Base-by-base conservation (phyloP, 306 rosid genomes). In the Acacia confusa region DNA sequence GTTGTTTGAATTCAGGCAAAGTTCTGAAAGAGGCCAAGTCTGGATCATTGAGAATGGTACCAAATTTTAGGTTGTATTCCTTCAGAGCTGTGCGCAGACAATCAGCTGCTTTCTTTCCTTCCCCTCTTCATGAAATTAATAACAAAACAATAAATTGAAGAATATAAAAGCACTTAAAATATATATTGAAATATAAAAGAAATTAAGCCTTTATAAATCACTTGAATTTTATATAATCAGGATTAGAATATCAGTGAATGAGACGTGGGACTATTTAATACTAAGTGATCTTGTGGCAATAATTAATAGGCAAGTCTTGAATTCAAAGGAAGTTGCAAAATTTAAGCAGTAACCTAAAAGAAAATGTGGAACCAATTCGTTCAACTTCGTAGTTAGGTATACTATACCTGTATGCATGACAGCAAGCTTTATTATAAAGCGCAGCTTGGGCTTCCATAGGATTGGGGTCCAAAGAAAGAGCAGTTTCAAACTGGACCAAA, bases 1-100 rank as follows among this genome's bases (percentile, higher is more conserved):
- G 88, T 83, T 95, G 97, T 73, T 91, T 93, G 86, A 89, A 95
- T 82, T 95, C 99, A 55, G 99, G 99, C 85, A 90, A 84, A 72
- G 97, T 93, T 88, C 99, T 85, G 83, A 95, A 92, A 69, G 99
- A 93, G 85, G 99, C 96, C 93, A 95, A 86, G 86, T 95, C 98
- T 22, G 99, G 97, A 87, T 95, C 98, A 82, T 95, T 95, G 87
- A 95, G 89, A 87, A 95, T 88, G 53, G 99, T 95, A 75, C 92
- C 95, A 70, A 93, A 95, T 88, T 95, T 95, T 77, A 95, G 94
- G 82, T 89, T 85, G 89, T 93, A 93, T 48, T 93, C 97, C 86
- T 85, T 95, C 84, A 95, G 87, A 65, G 97, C 97, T 71, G 88
- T 89, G 63, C 97, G 98, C 45, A 95, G 94, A 82, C 92, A 92